Percentiles rank a stretch among this genome's conserved stretches.
Conservation (phyloP, 176 grass and related monocot species). For the Juncus effusus region DNA sequence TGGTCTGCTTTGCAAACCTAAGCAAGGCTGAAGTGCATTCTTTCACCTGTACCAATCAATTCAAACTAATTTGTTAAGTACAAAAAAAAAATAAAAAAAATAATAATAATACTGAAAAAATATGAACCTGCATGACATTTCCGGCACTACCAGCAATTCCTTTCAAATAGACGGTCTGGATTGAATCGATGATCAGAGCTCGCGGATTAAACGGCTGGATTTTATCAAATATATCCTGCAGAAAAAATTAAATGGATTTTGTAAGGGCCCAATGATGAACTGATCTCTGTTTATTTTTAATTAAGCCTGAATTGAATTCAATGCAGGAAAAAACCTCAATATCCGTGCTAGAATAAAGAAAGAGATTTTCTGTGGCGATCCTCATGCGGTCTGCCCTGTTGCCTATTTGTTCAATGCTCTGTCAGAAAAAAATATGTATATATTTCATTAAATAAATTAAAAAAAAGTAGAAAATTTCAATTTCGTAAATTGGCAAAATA, state of each 20-base stretch:
- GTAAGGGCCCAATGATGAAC: not conserved
- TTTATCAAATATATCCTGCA: constrained; percentile 91
- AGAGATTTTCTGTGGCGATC: constrained; percentile 72
- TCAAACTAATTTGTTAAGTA: not conserved
- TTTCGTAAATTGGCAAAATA: constrained; percentile 6
- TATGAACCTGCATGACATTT: constrained; percentile 60
- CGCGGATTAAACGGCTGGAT: constrained; percentile 55
- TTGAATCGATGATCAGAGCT: constrained; percentile 89
- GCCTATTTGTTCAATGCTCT: constrained; percentile 97
- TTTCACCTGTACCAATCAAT: constrained; percentile 57
- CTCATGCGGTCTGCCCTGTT: constrained; percentile 79
- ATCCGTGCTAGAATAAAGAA: constrained; percentile 87
- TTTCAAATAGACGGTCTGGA: constrained; percentile 93
- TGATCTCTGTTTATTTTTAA: no score
- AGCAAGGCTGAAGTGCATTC: constrained; percentile 88
- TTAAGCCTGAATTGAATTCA: no score
- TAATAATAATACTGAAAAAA: constrained; percentile 8
- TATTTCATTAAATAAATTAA: not conserved
- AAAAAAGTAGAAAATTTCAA: constrained; percentile 11
- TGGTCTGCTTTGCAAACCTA: constrained; percentile 84
- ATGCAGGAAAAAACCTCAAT: constrained; percentile 59
- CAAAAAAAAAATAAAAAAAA: not conserved
- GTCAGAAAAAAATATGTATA: constrained; percentile 21
- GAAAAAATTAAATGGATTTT: constrained; percentile 23
- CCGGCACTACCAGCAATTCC: constrained; percentile 89